phyloP scores from a whole-genome alignment of 2,329 filamentous ascomycete species.

The Monosporascus sp. region DNA sequence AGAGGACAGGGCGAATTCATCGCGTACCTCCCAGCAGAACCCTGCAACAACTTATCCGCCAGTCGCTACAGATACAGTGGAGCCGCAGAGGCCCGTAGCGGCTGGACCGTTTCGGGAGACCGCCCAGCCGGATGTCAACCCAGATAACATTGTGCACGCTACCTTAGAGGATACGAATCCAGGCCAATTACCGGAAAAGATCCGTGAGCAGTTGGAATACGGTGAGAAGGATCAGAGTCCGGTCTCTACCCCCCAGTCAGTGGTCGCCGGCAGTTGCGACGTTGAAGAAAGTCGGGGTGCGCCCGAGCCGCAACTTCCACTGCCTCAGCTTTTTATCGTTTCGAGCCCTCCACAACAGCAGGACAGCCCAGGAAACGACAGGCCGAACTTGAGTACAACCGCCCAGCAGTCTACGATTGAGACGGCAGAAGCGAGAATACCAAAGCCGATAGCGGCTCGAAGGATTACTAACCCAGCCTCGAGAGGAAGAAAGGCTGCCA shows the following conservation, averaged over 20 bases:
- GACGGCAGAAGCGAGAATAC: neutral
- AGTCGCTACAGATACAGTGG: too few relatives aligned
- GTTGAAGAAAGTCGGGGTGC: neutral
- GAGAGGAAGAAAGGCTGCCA: constrained; percentile 48
- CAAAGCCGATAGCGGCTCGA: constrained; percentile 4
- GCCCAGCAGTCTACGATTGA: neutral
- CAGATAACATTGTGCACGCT: too few relatives aligned
- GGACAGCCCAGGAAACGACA: neutral
- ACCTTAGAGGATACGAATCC: too few relatives aligned
- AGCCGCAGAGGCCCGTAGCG: too few relatives aligned
- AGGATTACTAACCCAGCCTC: constrained; percentile 43
- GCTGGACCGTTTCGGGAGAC: too few relatives aligned
- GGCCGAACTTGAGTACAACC: neutral
- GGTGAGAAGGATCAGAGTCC: too few relatives aligned
- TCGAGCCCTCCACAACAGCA: neutral
- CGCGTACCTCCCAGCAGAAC: neutral
- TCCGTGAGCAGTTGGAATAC: too few relatives aligned
- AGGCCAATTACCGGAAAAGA: too few relatives aligned
- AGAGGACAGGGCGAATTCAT: neutral
- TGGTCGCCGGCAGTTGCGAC: neutral
- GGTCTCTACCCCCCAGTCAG: too few relatives aligned
- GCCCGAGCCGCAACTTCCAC: neutral
- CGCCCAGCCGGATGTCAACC: too few relatives aligned
- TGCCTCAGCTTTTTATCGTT: neutral
- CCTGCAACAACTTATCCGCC: neutral